Base-by-base conservation (phyloP, 495 filamentous ascomycete species). In the Xylaria flabelliformis region DNA sequence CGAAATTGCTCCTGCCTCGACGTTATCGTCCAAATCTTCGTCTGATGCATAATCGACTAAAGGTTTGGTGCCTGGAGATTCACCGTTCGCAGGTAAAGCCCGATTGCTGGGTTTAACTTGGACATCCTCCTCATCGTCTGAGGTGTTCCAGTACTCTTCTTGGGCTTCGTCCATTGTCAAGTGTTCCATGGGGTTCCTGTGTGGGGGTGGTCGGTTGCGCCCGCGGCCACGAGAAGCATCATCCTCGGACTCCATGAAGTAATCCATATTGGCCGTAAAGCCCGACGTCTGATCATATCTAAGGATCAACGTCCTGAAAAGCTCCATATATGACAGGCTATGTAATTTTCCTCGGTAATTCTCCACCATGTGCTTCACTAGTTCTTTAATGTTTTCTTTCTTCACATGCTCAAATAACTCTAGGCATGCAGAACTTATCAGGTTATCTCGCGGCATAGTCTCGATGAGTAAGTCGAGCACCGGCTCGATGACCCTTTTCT, bases 391-490 rank as follows among this genome's bases (percentile, higher is more conserved):
- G 73, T 91, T 92, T 79, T 97, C 93, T 76, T 90, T 90, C 78
- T 91, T 94, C 74, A 99, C 94, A 74, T 91, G 94, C 74, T 95
- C 94, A 73, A 99, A 99, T 44, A 99, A 88, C 77, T 99, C 96
- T 17, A 98, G 86, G 81, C 94, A 97, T n/a, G 95, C 95, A 17
- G 95, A 97, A 77, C 96, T 96, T 42, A 99, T 88, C 4, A 98
- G 86, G 77, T 98, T 99, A 80, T 99, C 94, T n/a, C 93, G 90
- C 1, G 94, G 94, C 90, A 98, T 95, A 3, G 96, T 97, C 75
- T 93, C 90, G 72, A 91, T 88, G 13, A 99, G 89, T 39, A 98
- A 91, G 74, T 97, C 90, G 34, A 99, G 87, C 67, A 98, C 95
- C 2, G 95, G 91, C 19, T 91, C 94, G 73, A 98, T 93, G 1